Base-by-base conservation (phyloP, 306 rosid genomes). In the Canavalia gladiata region DNA sequence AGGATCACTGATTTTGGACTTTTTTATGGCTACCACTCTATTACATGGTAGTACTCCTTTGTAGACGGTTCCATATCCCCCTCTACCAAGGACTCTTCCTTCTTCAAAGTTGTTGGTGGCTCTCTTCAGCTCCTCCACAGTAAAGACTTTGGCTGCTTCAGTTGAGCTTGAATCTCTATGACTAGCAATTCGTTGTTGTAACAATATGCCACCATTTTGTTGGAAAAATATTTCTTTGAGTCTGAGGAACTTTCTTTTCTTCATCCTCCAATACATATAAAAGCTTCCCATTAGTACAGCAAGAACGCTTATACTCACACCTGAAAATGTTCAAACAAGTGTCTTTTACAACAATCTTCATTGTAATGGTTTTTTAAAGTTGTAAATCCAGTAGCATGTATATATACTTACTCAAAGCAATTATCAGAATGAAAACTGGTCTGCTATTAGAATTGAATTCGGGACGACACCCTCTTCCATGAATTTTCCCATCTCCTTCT, bases 171-270 rank as follows among this genome's bases (percentile, higher is more conserved):
- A 62, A 0, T 72, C 25, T 63, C 57, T 72, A 4, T 73, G 79
- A 46, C 39, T 65, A 0, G 78, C 71, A 8, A 84, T 86, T n/a
- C 72, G 82, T 4, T 67, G 89, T 39, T 88, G 84, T n/a, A 87
- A 65, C 11, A 83, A 0, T 2, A 85, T 4, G 5, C 94, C 88
- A 2, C 90, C 90, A 70, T 90, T 88, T 83, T 79, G 75, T 46
- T n/a, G 47, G 5, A 85, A 90, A 46, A 67, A 78, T 0, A 28
- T 83, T 18, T 83, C 81, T 67, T 75, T 88, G 1, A 75, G 79
- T 66, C 58, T 78, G 2, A 85, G 41, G 51, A 78, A 63, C 46
- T 79, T 85, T 71, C 84, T 86, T 71, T 81, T 83, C 74, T 59
- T 71, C 74, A 69, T 31, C 8, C 31, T 72, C 74, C 78, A 83